Evolutionary conservation across 192 early-diverging fungal genomes (phyloP).

Genomic region (Backusella psychrophila): DNA sequence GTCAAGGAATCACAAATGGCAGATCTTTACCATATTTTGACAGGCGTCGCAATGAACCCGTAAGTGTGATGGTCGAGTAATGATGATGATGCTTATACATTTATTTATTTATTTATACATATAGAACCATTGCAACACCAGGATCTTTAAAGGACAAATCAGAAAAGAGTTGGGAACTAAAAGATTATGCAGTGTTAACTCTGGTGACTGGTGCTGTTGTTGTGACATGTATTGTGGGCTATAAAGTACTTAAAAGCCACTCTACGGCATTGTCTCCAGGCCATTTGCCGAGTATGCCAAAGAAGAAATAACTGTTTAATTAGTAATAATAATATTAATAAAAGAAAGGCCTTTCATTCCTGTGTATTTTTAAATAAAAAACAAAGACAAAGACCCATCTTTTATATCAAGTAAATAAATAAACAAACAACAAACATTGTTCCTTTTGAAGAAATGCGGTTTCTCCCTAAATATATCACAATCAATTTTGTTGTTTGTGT

Average conservation of each 20-base stretch:
- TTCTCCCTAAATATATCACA: not conserved
- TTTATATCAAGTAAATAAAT: too few relatives aligned
- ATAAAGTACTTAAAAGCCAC: conserved; percentile 37
- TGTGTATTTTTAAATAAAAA: not conserved
- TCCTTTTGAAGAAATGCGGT: not conserved
- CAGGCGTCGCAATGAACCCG: conserved; percentile 84
- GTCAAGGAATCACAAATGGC: conserved; percentile 84
- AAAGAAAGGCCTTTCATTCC: not conserved
- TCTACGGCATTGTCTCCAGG: not conserved
- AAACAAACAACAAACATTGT: not conserved
- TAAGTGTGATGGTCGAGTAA: conserved; percentile 18
- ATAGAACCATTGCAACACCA: conserved; percentile 32
- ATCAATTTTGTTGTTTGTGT: not conserved
- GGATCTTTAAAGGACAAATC: conserved; percentile 30
- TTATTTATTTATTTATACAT: not conserved
- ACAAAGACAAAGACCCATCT: too few relatives aligned
- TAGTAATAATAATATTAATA: conserved; percentile 7
- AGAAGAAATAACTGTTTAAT: conserved; percentile 16
- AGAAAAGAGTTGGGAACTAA: conserved; percentile 25
- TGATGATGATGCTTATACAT: not conserved
- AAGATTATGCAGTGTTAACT: conserved; percentile 26
- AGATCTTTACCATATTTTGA: conserved; percentile 85
- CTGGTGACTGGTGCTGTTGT: conserved; percentile 28
- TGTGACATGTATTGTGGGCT: conserved; percentile 29
- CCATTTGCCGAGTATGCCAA: not conserved